These are phyloP conservation scores for Pythium biforme DNA, from an alignment of 352 stramenopile genomes.

Conservation along the genomic window DNA sequence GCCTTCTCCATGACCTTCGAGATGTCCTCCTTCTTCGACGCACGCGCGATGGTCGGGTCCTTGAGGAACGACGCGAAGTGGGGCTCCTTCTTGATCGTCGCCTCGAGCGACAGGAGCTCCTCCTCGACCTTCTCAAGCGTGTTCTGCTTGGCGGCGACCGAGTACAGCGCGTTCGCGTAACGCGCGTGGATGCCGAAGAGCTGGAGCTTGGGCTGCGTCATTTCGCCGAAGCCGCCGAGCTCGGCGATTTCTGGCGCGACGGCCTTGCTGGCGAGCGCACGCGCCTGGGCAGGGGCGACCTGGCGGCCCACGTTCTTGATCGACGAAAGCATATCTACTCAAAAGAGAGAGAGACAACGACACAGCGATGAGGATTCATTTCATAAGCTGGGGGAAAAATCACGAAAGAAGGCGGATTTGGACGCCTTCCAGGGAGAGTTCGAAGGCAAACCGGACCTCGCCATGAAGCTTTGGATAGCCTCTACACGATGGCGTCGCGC, in stretches of 20 bases:
- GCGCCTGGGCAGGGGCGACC: conserved; percentile 31
- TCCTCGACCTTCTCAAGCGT: conserved; percentile 81
- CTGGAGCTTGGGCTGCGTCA: conserved; percentile 90
- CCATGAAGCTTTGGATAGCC: background rate
- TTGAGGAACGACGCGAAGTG: conserved; percentile 94
- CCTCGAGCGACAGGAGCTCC: conserved; percentile 84
- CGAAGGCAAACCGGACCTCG: background rate
- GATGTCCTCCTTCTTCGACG: conserved; percentile 93
- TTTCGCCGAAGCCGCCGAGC: conserved; percentile 73
- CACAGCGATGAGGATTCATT: background rate
- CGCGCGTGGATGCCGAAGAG: conserved; percentile 95
- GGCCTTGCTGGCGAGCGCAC: conserved; percentile 37
- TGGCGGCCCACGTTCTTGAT: conserved; percentile 66
- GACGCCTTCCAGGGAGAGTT: background rate
- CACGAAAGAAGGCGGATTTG: background rate
- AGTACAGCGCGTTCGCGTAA: conserved; percentile 98
- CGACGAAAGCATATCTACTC: conserved; percentile 59
- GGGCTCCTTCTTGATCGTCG: conserved; percentile 81
- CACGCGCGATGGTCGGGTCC: conserved; percentile 95
- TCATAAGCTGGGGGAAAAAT: background rate
- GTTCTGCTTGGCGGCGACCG: conserved; percentile 91
- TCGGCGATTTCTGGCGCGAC: conserved; percentile 49
- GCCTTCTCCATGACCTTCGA: conserved; percentile 85
- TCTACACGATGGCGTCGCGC: background rate
- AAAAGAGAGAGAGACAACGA: conserved; percentile 1